phyloP scores from a whole-genome alignment of 2,329 filamentous ascomycete species.

The Hypoxylon sp. region DNA sequence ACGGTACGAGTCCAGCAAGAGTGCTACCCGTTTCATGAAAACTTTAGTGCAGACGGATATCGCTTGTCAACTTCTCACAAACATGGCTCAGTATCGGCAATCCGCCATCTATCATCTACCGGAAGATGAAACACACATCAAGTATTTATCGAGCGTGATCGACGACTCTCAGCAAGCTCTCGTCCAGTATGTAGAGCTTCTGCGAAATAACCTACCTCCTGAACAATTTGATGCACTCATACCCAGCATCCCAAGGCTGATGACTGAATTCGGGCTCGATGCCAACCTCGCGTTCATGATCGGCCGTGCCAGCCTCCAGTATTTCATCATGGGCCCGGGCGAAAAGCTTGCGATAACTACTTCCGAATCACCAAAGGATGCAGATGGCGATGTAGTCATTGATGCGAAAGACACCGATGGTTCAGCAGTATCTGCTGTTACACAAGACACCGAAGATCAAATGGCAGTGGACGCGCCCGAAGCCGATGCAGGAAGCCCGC shows the following conservation, averaged over 20 bases:
- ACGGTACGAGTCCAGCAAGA: constrained; percentile 77
- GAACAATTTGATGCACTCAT: constrained; percentile 82
- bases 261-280: constrained; percentile 81
- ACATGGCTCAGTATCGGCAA: constrained; percentile 88
- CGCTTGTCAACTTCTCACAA: constrained; percentile 83
- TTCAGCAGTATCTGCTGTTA: constrained; percentile 27
- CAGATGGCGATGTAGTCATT: constrained; percentile 68
- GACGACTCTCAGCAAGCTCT: constrained; percentile 90
- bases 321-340: constrained; percentile 62
- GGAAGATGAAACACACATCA: constrained; percentile 80
- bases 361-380: constrained; percentile 51
- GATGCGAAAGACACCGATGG: constrained; percentile 48
- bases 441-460: constrained; percentile 42
- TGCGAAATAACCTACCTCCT: constrained; percentile 79
- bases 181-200: constrained; percentile 86
- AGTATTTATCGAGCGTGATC: constrained; percentile 85
- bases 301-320: constrained; percentile 75
- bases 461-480: constrained; percentile 46
- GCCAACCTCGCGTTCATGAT: constrained; percentile 86
- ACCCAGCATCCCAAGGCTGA: constrained; percentile 76
- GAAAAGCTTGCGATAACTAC: constrained; percentile 41
- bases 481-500: constrained; percentile 34
- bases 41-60: constrained; percentile 80
- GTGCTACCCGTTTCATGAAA: constrained; percentile 81
- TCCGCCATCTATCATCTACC: constrained; percentile 81